Base-by-base conservation (phyloP, 2,329 filamentous ascomycete genomes). In the Sporothrix humicola region DNA sequence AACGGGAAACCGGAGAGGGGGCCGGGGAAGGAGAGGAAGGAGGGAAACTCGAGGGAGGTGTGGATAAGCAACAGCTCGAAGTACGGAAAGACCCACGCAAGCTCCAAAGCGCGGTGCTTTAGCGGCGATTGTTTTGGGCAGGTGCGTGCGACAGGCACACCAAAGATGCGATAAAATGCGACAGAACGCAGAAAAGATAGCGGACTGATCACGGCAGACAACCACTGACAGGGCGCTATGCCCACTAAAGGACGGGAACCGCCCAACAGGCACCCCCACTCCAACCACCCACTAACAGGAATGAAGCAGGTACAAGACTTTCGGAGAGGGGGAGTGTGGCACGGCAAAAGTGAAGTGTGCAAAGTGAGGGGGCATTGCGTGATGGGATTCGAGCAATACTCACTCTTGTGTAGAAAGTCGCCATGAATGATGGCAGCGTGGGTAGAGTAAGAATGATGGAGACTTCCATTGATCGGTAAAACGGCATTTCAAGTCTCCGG, bases 81-180 rank as follows among this genome's bases (percentile, higher is more conserved):
- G 20, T 58, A 37, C 31, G 42, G n/a, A 15, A 61, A 42, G 58
- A 61, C 58, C 58, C 58, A 61, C 15, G 31, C 58, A 61, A 61
- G 58, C 58, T 61, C 31, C n/a, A 23, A 23, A 23, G 3, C 10
- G 23, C 10, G 54, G 54, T 58, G 54, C 58, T 37, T 15, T 52
- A 54, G 71, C 52, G 65, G 54, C 46, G 54, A n/a, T 54, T 68
- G 15, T 26, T 70, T 73, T 59, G 54, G 72, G 72, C 66, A 73
- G 72, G 72, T 70, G 72, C 56, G 58, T 44, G 31, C 58, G 31
- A 20, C 5, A 63, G 44, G 56, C 44, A 23, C 42, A 31, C 37
- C 10, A 52, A 52, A 15, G 15, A 15, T n/a, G 42, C 52, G 52
- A n/a, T 31, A 61, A 23, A 20, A 20, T 17, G 8, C 20, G 37